Evolutionary conservation across 1,284 basidiomycete species (phyloP).

Genomic region (Wolfiporia cocos): DNA sequence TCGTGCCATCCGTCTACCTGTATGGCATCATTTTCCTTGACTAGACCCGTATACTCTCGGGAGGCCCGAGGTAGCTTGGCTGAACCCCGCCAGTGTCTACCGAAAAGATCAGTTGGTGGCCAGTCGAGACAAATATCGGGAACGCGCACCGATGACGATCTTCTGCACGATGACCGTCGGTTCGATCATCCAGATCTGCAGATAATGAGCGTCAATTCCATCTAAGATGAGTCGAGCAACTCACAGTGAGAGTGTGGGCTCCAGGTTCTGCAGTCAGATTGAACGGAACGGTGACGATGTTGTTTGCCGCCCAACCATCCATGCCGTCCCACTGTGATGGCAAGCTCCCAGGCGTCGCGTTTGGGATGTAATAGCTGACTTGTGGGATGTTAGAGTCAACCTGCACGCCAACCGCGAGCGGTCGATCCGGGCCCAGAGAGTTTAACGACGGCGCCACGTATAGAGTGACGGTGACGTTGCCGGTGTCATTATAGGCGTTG

Average conservation of each 20-base stretch:
- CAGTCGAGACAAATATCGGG: background rate
- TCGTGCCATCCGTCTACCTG: too few species aligned
- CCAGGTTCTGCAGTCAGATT: conserved; percentile 42
- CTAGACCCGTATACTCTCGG: background rate
- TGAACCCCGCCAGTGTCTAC: background rate
- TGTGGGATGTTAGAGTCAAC: conserved; percentile 40
- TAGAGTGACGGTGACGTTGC: conserved; percentile 40
- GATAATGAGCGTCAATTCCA: background rate
- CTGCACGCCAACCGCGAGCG: conserved; percentile 50
- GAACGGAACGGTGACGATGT: conserved; percentile 29
- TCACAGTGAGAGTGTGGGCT: conserved; percentile 51
- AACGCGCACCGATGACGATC: background rate
- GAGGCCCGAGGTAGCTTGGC: background rate
- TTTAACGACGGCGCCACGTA: conserved; percentile 60
- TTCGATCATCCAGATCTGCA: background rate
- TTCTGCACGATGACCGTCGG: background rate
- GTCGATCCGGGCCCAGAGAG: conserved; percentile 43
- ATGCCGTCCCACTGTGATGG: conserved; percentile 43
- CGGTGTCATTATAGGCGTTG: conserved; percentile 36
- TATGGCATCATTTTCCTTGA: too few species aligned
- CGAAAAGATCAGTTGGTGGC: background rate
- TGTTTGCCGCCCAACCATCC: conserved; percentile 51
- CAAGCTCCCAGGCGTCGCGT: conserved; percentile 40
- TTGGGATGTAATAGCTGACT: conserved; percentile 46
- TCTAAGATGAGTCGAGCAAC: background rate